These are phyloP conservation scores for Triglochin maritima DNA, from an alignment of 106 monocot genomes.

Conservation along the genomic window DNA sequence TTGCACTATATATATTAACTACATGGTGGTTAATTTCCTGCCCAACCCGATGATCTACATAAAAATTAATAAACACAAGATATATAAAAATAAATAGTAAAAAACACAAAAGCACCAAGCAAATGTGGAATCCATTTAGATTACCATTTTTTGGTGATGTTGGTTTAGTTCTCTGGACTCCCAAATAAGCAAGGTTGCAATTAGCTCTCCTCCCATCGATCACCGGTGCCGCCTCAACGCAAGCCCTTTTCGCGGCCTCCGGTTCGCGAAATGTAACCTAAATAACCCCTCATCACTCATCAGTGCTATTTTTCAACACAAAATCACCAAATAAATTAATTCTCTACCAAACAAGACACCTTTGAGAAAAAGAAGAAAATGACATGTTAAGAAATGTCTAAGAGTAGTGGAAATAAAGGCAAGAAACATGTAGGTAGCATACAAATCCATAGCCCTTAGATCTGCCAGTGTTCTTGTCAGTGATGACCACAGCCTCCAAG, in stretches of 20 bases:
- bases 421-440: not conserved
- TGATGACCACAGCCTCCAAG: slow-evolving; percentile 51
- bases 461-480: slow-evolving; percentile 38
- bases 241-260: slow-evolving; percentile 3
- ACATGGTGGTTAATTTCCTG: too few species aligned
- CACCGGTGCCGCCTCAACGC: not conserved
- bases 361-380: not conserved
- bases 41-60: too few species aligned
- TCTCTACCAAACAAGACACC: not conserved
- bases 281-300: not conserved
- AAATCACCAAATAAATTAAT: too few species aligned
- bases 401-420: not conserved
- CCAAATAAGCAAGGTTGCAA: slow-evolving; percentile 10
- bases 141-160: not conserved
- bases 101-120: too few species aligned
- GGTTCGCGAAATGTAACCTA: slow-evolving; percentile 49
- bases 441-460: slow-evolving; percentile 59
- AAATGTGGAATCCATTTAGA: too few species aligned
- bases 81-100: too few species aligned
- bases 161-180: not conserved
- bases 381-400: not conserved
- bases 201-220: slow-evolving; percentile 11
- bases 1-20: too few species aligned
- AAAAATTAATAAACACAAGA: too few species aligned
- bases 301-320: too few species aligned